Evolutionary conservation across 257 asterid genomes (phyloP), one percentile per base, ranked within the genome.

Genomic region (Nicotiana knightiana): DNA sequence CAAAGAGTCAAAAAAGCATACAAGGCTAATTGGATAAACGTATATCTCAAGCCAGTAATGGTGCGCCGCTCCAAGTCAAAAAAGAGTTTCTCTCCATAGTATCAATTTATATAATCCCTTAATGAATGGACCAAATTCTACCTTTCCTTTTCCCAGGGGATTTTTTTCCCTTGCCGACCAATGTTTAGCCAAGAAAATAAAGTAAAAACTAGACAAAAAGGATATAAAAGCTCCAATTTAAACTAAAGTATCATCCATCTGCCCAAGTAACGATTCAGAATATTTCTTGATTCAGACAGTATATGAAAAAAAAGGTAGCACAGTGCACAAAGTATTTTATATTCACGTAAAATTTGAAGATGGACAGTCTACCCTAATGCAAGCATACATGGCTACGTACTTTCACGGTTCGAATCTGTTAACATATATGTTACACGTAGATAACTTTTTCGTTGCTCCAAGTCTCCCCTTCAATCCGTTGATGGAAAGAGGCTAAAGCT

Each of bases 141-240:
- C 83, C 48, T n/a, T 39, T 53, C 30, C 15, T 53, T 13, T 15
- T 71, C 48, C 4, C 62, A 13, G 0, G 43, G 2, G 6, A 3
- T 66, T 55, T 58, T 58, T 5, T 43, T 46, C 82, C 84, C 66
- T 75, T 54, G 85, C 85, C 71, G 85, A 84, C 88, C 85, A 67
- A 63, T 78, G 66, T 85, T 82, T 70, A 82, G 89, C 85, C 86
- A 87, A 81, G 6, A 59, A 87, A 81, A 55, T 81, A 86, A 87
- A 84, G 85, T 75, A 82, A 35, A 30, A 67, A 83, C 15, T 43
- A 10, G 18, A 77, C 61, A 26, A 39, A 43, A 10, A 46, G 6
- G 1, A 39, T 75, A 37, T 9, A 33, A 64, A 46, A 65, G 26
- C 24, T 43, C 6, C 48, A 46, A 71, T 80, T 81, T 73, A 67